Evolutionary conservation across 1,284 basidiomycete species (phyloP).

Genomic region (Trichosporon ovoides): DNA sequence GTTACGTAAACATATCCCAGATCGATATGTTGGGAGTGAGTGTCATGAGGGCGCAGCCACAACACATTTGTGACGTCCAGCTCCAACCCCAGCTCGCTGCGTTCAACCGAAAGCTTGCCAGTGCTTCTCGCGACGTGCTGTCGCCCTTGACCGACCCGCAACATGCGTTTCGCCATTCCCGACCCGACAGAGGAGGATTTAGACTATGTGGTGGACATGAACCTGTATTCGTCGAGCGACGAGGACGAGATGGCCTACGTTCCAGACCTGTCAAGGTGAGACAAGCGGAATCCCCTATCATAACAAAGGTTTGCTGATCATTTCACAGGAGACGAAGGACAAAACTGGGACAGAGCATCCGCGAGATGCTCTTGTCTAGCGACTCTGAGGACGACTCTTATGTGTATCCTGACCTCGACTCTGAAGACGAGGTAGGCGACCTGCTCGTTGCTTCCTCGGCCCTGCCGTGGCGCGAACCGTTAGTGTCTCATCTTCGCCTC

Average conservation of each 20-base stretch:
- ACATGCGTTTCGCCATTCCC: conserved; percentile 32
- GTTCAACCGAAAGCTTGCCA: background rate
- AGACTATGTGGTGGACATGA: conserved; percentile 17
- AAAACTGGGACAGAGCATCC: conserved; percentile 24
- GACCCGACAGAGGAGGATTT: conserved; percentile 24
- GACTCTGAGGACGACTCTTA: conserved; percentile 16
- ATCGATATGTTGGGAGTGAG: background rate
- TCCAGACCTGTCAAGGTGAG: conserved; percentile 9
- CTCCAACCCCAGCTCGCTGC: background rate
- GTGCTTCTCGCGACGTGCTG: background rate
- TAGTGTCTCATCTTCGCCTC: background rate
- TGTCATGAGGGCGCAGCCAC: background rate
- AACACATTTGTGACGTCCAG: background rate
- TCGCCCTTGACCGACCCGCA: background rate
- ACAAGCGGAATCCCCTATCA: background rate
- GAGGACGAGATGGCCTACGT: conserved; percentile 13
- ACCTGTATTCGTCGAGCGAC: conserved; percentile 12
- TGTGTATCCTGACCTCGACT: conserved; percentile 21
- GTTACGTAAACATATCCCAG: conserved; percentile 4
- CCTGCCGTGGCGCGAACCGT: background rate
- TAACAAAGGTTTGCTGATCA: background rate
- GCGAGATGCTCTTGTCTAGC: conserved; percentile 23
- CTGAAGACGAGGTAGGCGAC: conserved; percentile 34
- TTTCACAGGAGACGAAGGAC: conserved; percentile 4
- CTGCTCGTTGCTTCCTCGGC: conserved; percentile 7